Percentiles rank a stretch among this genome's conserved stretches.
These are phyloP conservation scores for Ogataea zsoltii DNA, from an alignment of 805 yeast genomes.

Conservation along the genomic window DNA sequence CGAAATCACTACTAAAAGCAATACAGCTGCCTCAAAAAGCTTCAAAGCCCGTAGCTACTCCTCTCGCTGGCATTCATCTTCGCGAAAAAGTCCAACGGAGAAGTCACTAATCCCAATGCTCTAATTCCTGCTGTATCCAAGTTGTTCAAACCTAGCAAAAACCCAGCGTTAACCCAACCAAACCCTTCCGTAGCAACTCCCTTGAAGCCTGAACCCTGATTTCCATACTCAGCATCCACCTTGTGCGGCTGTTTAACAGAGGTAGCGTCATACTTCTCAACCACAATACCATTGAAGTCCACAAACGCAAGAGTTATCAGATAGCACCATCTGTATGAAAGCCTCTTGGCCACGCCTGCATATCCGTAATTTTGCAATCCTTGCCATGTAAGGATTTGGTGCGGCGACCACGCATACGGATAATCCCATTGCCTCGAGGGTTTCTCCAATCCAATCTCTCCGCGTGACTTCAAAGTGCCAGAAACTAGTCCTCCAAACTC, in stretches of 20 bases:
- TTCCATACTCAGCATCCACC: constrained; percentile 95
- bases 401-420: constrained; percentile 99
- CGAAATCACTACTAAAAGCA: too few species aligned
- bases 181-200: constrained; percentile 96
- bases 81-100: constrained; percentile 63
- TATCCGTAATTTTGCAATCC: constrained; percentile 78
- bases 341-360: constrained; percentile 59
- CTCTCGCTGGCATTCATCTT: constrained; percentile 46
- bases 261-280: constrained; percentile 91
- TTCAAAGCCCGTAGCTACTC: constrained; percentile 32
- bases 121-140: constrained; percentile 67
- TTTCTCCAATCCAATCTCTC: constrained; percentile 63
- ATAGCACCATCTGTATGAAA: constrained; percentile 86
- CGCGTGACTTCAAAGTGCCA: constrained; percentile 75
- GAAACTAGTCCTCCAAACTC: constrained; percentile 87
- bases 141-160: constrained; percentile 66
- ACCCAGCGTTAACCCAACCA: constrained; percentile 97
- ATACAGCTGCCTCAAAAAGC: too few species aligned
- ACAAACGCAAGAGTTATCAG: constrained; percentile 89
- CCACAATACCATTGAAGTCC: constrained; percentile 91
- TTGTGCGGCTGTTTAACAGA: constrained; percentile 81
- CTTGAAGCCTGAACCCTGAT: constrained; percentile 89
- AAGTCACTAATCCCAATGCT: constrained; percentile 76
- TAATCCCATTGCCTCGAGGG: constrained; percentile 98
- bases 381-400: constrained; percentile 91